These are phyloP conservation scores for Aureobasidium uvarum DNA, from an alignment of 2,329 filamentous ascomycete genomes.

Conservation along the genomic window DNA sequence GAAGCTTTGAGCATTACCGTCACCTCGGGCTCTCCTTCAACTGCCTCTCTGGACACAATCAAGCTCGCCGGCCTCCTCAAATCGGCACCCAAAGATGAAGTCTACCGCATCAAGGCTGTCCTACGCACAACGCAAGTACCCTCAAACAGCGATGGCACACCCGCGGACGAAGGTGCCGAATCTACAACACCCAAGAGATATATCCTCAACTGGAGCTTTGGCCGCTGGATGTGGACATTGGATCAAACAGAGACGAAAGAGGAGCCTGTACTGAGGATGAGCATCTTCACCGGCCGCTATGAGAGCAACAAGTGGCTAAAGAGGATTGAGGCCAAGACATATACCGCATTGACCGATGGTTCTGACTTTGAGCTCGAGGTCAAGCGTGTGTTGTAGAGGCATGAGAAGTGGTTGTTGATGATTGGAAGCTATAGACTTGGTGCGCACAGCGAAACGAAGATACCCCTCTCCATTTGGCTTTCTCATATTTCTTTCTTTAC, in stretches of 20 bases:
- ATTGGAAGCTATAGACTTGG: slow-evolving; percentile 14
- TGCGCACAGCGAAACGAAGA: slow-evolving; percentile 1
- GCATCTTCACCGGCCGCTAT: slow-evolving; percentile 69
- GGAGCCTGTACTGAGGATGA: slow-evolving; percentile 62
- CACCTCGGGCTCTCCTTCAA: slow-evolving; percentile 36
- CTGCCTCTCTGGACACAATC: slow-evolving; percentile 49
- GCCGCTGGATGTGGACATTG: slow-evolving; percentile 85
- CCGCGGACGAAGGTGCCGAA: slow-evolving; percentile 34
- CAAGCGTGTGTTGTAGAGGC: slow-evolving; percentile 38
- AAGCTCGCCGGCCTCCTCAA: slow-evolving; percentile 66
- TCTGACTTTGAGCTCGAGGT: slow-evolving; percentile 53
- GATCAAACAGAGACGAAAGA: slow-evolving; percentile 39
- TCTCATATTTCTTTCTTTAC: neutral
- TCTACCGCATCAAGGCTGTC: slow-evolving; percentile 88
- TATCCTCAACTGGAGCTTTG: slow-evolving; percentile 98
- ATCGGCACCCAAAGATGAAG: slow-evolving; percentile 82
- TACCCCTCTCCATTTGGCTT: neutral
- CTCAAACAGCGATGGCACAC: slow-evolving; percentile 37
- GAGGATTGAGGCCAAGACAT: slow-evolving; percentile 55
- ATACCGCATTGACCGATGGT: slow-evolving; percentile 32
- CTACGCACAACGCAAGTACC: slow-evolving; percentile 47
- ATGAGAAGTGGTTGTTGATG: neutral
- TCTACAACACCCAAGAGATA: slow-evolving; percentile 57
- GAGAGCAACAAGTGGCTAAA: slow-evolving; percentile 77
- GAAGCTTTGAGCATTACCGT: slow-evolving; percentile 82